phyloP scores from a whole-genome alignment of 2,329 filamentous ascomycete genomes.

The Aspergillus luchuensis region DNA sequence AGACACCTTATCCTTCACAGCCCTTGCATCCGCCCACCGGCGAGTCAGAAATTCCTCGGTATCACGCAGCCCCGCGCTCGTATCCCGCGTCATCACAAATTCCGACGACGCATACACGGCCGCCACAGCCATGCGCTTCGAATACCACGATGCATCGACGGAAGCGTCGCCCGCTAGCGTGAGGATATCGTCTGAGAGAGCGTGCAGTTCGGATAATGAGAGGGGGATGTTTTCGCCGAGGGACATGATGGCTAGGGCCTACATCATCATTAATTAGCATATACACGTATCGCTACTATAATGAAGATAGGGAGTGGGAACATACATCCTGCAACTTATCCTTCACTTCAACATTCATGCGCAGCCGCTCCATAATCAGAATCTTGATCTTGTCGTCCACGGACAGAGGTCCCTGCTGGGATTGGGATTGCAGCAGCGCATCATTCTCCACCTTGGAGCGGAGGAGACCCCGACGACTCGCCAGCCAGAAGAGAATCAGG shows the following conservation, averaged over 20 bases:
- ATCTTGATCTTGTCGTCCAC: conserved; percentile 67
- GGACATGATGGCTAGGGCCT: conserved; percentile 90
- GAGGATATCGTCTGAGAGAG: conserved; percentile 89
- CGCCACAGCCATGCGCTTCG: conserved; percentile 64
- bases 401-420: conserved; percentile 37
- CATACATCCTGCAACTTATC: conserved; percentile 83
- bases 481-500: conserved; percentile 62
- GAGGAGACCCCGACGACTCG: conserved; percentile 42
- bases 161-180: conserved; percentile 78
- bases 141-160: conserved; percentile 89
- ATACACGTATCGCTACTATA: too few relatives aligned
- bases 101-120: conserved; percentile 77
- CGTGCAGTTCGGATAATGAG: conserved; percentile 76
- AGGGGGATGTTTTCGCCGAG: conserved; percentile 74
- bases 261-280: not conserved
- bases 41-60: conserved; percentile 79
- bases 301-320: conserved; percentile 13
- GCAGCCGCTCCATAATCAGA: conserved; percentile 74
- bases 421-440: conserved; percentile 25
- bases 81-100: conserved; percentile 91
- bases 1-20: conserved; percentile 62
- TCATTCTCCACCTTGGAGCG: conserved; percentile 38
- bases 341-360: conserved; percentile 72
- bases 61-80: conserved; percentile 69
- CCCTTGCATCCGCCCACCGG: conserved; percentile 69